Evolutionary conservation across 2,329 filamentous ascomycete species (phyloP).

Genomic region (Penicillium sp.): DNA sequence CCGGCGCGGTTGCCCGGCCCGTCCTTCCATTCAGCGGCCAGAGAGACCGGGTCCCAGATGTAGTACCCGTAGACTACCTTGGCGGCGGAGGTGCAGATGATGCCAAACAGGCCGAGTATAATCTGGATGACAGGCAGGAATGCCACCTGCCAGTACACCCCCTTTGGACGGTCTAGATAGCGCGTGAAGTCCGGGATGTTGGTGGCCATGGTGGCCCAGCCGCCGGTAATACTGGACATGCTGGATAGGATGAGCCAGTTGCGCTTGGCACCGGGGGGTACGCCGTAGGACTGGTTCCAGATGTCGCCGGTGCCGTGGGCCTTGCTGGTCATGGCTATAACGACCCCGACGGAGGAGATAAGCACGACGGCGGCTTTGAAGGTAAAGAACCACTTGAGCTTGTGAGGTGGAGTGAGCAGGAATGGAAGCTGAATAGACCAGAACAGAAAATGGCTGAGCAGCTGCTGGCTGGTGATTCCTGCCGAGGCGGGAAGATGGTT

Average conservation of each 20-base stretch:
- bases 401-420: constrained; percentile 35
- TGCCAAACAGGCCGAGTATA: constrained; percentile 4
- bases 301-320: constrained; percentile 47
- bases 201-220: constrained; percentile 16
- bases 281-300: constrained; percentile 40
- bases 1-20: constrained; percentile 49
- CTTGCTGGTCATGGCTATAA: constrained; percentile 47
- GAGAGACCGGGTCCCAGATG: constrained; percentile 1
- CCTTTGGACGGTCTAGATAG: constrained; percentile 9
- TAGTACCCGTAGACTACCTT: neutral
- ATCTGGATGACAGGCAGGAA: constrained; percentile 3
- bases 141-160: constrained; percentile 4
- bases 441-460: constrained; percentile 40
- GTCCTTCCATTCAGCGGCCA: constrained; percentile 3
- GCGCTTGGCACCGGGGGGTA: constrained; percentile 43
- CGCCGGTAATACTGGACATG: constrained; percentile 12
- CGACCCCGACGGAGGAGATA: constrained; percentile 52
- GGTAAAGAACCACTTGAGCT: constrained; percentile 27
- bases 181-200: constrained; percentile 21
- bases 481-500: constrained; percentile 42
- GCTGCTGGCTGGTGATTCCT: constrained; percentile 39
- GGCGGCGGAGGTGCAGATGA: neutral
- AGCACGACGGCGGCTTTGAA: constrained; percentile 28
- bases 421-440: constrained; percentile 37
- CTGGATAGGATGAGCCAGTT: constrained; percentile 35